Evolutionary conservation across 176 grass and related monocot genomes (phyloP).

Genomic region (Triticum turgidum): DNA sequence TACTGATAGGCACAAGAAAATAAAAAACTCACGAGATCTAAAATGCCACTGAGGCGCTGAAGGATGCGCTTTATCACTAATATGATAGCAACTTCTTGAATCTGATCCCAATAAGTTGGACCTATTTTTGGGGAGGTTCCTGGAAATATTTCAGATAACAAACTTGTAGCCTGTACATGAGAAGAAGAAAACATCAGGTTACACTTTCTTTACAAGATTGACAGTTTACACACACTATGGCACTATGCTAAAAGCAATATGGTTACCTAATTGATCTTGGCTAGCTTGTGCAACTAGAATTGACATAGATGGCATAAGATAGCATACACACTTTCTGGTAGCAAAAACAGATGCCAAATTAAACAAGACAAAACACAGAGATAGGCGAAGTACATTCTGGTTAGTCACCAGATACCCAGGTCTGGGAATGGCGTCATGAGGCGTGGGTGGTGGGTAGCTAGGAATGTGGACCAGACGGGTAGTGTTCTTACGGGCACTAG

Average conservation of each 20-base stretch:
- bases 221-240: neutral
- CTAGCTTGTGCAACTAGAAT: neutral
- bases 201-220: neutral
- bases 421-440: neutral
- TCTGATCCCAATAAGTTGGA: conserved; percentile 90
- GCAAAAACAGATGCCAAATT: conserved; percentile 17
- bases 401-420: neutral
- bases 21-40: conserved; percentile 67
- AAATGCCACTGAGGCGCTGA: conserved; percentile 64
- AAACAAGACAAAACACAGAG: conserved; percentile 11
- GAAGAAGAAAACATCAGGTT: conserved; percentile 15
- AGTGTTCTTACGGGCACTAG: neutral
- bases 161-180: conserved; percentile 53
- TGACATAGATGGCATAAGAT: conserved; percentile 11
- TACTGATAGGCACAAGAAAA: conserved; percentile 24
- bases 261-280: conserved; percentile 5
- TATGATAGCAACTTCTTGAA: conserved; percentile 89
- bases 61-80: conserved; percentile 70
- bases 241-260: conserved; percentile 12
- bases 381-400: neutral
- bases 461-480: neutral
- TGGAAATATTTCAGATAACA: conserved; percentile 87
- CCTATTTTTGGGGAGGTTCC: conserved; percentile 66
- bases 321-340: conserved; percentile 6
- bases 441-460: neutral